Base-by-base conservation (phyloP, 2,329 filamentous ascomycete genomes). In the Paramyrothecium roridum region DNA sequence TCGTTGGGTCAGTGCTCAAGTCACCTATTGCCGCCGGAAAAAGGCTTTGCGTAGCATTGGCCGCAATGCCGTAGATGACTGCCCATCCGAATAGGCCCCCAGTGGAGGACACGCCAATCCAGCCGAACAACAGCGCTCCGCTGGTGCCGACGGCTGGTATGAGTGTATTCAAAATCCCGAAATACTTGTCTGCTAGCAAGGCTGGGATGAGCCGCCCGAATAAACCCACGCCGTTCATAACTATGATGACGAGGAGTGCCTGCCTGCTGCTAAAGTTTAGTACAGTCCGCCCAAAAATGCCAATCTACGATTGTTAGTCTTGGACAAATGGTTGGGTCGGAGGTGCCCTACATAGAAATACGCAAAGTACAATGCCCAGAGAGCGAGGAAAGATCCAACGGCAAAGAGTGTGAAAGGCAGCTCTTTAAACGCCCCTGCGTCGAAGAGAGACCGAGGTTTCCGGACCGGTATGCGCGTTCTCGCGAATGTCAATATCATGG, bases 201-300 rank as follows among this genome's bases (percentile, higher is more conserved):
- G 60, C 57, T 10, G 60, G 60, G 12, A 62, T 59, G 13, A 59
- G 50, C 8, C 60, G 54, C 8, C 60, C 60, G 2, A 57, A n/a
- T 20, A 62, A 37, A 2, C 60, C 60, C 1, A 62, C 60, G 8
- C 58, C 60, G 12, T 59, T 59, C 54, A 60, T 54, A 34, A 57
- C 51, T 8, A 60, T 54, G 16, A 60, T 23, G 23, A 46, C 34
- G 17, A 26, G 23, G 6, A 52, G 12, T 19, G 51, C 43, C 40
- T 40, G 33, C 21, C 30, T 22, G 8, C 16, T 26, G 2, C 34
- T 12, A 17, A 52, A 52, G 34, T n/a, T n/a, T 3, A 52, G 33
- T 8, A 52, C 51, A 19, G 33, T n/a, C n/a, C 33, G 34, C 4
- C 51, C 51, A 23, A 52, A 52, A 8, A 52, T 22, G 7, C 50